phyloP scores from a whole-genome alignment of 129 eudicot species.

The Tanacetum coccineum region DNA sequence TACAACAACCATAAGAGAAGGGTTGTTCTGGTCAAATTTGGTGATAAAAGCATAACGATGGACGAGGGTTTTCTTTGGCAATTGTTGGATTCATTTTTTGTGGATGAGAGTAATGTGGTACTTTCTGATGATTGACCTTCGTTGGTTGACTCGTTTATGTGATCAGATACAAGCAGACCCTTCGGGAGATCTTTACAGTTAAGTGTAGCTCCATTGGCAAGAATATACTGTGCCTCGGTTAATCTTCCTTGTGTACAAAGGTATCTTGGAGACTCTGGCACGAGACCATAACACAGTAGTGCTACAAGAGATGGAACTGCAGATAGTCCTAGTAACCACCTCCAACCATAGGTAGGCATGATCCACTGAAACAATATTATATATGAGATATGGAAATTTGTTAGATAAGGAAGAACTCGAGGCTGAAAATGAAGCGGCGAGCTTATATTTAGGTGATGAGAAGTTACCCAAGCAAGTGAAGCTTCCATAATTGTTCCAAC shows the following conservation, averaged over 20 bases:
- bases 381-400: background rate
- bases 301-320: conserved; percentile 56
- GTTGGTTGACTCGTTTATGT: conserved; percentile 14
- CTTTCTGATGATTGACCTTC: conserved; percentile 29
- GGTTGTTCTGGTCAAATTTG: too few species aligned
- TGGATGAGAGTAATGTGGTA: conserved; percentile 29
- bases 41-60: too few species aligned
- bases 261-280: conserved; percentile 69
- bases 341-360: conserved; percentile 78
- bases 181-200: conserved; percentile 49
- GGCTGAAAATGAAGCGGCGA: background rate
- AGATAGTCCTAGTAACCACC: conserved; percentile 69
- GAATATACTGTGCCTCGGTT: conserved; percentile 38
- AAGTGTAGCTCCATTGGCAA: conserved; percentile 40
- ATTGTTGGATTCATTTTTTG: too few species aligned
- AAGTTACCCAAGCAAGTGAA: conserved; percentile 63
- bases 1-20: conserved; percentile 51
- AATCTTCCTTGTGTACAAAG: conserved; percentile 47
- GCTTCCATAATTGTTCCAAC: conserved; percentile 78
- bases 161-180: conserved; percentile 42
- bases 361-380: conserved; percentile 37
- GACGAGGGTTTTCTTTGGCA: too few species aligned
- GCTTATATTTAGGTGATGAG: background rate
- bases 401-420: too few species aligned
- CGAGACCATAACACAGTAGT: conserved; percentile 36